These are phyloP conservation scores for Aspergillus baeticus DNA, from an alignment of 495 filamentous ascomycete genomes.

Conservation along the genomic window DNA sequence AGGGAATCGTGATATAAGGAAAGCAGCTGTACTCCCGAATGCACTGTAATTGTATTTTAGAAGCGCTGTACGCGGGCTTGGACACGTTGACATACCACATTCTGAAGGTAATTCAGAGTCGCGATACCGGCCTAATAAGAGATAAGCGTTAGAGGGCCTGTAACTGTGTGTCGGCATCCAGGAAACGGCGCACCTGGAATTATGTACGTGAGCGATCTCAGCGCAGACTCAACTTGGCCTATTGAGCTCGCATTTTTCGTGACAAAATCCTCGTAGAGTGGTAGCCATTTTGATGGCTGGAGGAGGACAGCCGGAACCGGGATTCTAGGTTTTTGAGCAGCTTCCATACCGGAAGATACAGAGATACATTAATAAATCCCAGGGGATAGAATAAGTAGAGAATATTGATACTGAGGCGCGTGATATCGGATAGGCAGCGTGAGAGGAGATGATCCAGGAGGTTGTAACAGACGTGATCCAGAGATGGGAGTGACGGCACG, in stretches of 20 bases:
- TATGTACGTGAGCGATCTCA: conserved; percentile 91
- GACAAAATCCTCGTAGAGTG: conserved; percentile 87
- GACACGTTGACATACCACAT: conserved; percentile 52
- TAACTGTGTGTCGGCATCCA: background rate
- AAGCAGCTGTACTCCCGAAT: conserved; percentile 83
- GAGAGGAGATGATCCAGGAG: background rate
- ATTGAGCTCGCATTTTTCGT: conserved; percentile 90
- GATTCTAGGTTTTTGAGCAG: conserved; percentile 28
- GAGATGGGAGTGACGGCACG: conserved; percentile 20
- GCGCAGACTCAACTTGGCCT: conserved; percentile 85
- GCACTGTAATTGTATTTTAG: conserved; percentile 47
- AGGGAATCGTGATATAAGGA: conserved; percentile 93
- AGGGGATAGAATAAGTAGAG: no score
- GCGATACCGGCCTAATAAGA: conserved; percentile 71
- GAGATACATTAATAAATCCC: no score
- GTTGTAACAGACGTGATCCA: background rate
- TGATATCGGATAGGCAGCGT: background rate
- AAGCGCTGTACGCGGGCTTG: conserved; percentile 1
- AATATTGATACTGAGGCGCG: no score
- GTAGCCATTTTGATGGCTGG: conserved; percentile 71
- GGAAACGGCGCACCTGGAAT: conserved; percentile 66
- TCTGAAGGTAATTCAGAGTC: conserved; percentile 95
- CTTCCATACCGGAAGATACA: conserved; percentile 30
- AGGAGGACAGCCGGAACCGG: conserved; percentile 37
- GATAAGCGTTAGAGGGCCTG: background rate